Evolutionary conservation across 1,284 basidiomycete species (phyloP), one percentile per base, ranked within the genome.

Genomic region (Heterobasidion occidentale): DNA sequence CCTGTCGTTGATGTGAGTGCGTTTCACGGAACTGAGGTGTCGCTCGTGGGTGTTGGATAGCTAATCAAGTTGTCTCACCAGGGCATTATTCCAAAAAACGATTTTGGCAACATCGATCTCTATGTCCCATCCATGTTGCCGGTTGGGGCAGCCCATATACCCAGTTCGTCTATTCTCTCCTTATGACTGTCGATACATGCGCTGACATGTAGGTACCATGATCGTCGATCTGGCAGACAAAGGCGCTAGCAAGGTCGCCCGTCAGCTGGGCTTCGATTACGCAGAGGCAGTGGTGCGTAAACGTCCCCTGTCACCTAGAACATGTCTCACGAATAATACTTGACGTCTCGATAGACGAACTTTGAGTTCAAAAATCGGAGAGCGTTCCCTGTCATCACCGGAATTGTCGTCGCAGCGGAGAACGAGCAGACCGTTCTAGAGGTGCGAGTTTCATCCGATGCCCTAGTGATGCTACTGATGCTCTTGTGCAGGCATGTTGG

Each of bases 81-180:
- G 90, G 96, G 97, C 19, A 84, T 83, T 67, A 83, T 99, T 44
- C 94, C 94, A 5, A 95, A 90, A 71, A 99, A 99, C 65, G 84
- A 88, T 59, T 99, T 97, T 68, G 97, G 97, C 19, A 98, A 98
- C 68, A 91, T 99, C 60, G 96, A 99, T 72, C 74, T 99, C 34
- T 99, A 97, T 69, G 91, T 92, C 6, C 90, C 93, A 27, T 88
- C 90, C 1, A 99, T 99, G 96, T 78, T 99, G 27, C 97, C 97
- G 0, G 74, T 72, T 53, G 96, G 96, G 14, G 93, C 84, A 3
- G 87, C 78, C 1, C 92, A 98, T 72, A 75, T 99, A 38, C 91
- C 94, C 17, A 92, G 94, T 94, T 66, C 72, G 90, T 78, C 46
- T 56, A 19, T 50, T 27, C 27, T 38, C 27, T 12, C 19, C 47